Base-by-base conservation (phyloP, 1,284 basidiomycete species). In the Ustilago xerochloae region DNA sequence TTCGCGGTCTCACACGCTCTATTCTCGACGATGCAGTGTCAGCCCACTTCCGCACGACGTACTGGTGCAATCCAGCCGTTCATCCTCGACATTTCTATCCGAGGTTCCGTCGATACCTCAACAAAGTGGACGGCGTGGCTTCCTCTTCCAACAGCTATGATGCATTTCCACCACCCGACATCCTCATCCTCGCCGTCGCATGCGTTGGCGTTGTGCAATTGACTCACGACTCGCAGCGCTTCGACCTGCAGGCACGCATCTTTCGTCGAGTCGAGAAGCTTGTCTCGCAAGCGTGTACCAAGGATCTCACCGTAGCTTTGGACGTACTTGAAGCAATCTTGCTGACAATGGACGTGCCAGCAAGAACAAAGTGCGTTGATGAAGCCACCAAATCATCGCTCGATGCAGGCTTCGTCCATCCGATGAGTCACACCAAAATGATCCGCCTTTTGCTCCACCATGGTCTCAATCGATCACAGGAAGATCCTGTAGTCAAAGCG, bases 241-340 rank as follows among this genome's bases (percentile, higher is more conserved):
- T 73, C 48, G 61, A 63, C 2, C 65, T 73, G 6, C 70, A 73
- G 32, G 50, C 61, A n/a, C 70, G 70, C 57, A 68, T 73, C 61
- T 67, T 35, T 26, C 58, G 57, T 28, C 60, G 70, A 6, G 53
- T 68, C 36, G 61, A 67, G n/a, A 63, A 61, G 45, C 54, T 68
- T 13, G 65, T 73, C 16, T 43, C 54, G 16, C 56, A 58, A 28
- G 64, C 70, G 12, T 67, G 52, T 43, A 61, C 56, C 35, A 61
- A 64, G 24, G 61, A 68, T 38, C 50, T 66, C 33, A 64, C 65
- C 24, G 61, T 68, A 2, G 61, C 65, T 0, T 29, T 73, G 7
- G 70, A 73, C 28, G 61, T 68, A 10, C 16, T 68, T 22, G 65
- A 73, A 49, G 70, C 70, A 1, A 68, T 68, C 36, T 30, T 68